A percentile compares a stretch with the other conserved stretches of the same genome.
These are phyloP conservation scores for Penicillium decumbens DNA, from an alignment of 2,329 filamentous ascomycete genomes.

Conservation along the genomic window DNA sequence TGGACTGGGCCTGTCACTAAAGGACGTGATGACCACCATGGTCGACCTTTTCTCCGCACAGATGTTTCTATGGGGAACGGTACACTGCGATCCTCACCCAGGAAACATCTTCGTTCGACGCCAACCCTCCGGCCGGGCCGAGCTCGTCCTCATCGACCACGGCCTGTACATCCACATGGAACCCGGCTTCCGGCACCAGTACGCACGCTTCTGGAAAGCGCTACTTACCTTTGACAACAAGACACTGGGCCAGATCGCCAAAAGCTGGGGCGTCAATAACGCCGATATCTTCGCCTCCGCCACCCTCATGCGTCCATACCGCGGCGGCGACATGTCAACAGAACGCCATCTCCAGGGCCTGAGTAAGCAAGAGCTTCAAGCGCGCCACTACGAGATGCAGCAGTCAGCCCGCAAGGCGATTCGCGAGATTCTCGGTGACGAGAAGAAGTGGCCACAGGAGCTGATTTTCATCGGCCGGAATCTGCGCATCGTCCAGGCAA, in stretches of 20 bases:
- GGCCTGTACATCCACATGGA: conserved; percentile 92
- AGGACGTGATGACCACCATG: conserved; percentile 94
- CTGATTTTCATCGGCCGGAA: conserved; percentile 90
- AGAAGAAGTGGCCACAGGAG: conserved; percentile 83
- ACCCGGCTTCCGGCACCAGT: conserved; percentile 76
- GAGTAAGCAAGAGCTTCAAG: conserved; percentile 52
- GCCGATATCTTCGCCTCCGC: conserved; percentile 87
- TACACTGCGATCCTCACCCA: conserved; percentile 95
- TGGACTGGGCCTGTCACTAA: conserved; percentile 75
- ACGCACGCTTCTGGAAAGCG: conserved; percentile 86
- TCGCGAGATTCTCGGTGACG: conserved; percentile 75
- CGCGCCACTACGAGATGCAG: conserved; percentile 73
- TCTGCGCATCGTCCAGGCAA: conserved; percentile 86
- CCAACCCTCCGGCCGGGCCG: conserved; percentile 71
- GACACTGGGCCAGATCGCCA: conserved; percentile 67
- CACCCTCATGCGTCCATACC: conserved; percentile 84
- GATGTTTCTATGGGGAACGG: conserved; percentile 94
- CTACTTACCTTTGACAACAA: conserved; percentile 90
- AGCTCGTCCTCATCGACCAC: conserved; percentile 95
- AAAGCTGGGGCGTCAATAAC: conserved; percentile 80
- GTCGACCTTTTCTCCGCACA: conserved; percentile 94
- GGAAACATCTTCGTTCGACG: conserved; percentile 96
- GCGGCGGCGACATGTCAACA: conserved; percentile 70
- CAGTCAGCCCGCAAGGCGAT: conserved; percentile 66
- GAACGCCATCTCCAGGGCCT: conserved; percentile 52